Percentiles rank a stretch among this genome's conserved stretches.
Evolutionary conservation across 2,329 filamentous ascomycete genomes (phyloP).

Genomic region (Fusarium pseudograminearum): DNA sequence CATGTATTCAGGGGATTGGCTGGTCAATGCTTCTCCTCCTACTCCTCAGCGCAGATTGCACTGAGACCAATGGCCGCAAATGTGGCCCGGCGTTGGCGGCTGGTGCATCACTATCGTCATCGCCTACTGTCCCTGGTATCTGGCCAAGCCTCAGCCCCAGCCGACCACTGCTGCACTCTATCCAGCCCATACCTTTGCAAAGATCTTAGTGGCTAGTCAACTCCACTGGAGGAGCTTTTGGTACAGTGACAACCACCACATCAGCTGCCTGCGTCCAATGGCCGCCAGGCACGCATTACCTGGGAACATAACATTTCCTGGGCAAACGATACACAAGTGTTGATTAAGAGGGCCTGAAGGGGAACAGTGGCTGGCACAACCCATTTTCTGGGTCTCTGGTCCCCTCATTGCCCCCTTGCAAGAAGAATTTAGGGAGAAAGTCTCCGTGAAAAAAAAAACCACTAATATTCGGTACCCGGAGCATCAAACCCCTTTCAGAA

Average conservation of each 20-base stretch:
- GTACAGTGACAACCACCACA: constrained; percentile 23
- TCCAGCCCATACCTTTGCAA: constrained; percentile 8
- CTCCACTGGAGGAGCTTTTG: constrained; percentile 23
- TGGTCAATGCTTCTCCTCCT: constrained; percentile 36
- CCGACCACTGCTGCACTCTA: constrained; percentile 27
- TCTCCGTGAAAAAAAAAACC: constrained; percentile 12
- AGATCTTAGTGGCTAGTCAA: constrained; percentile 15
- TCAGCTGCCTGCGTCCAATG: constrained; percentile 30
- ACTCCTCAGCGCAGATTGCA: constrained; percentile 40
- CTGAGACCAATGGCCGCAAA: constrained; percentile 37
- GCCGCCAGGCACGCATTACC: constrained; percentile 19
- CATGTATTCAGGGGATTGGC: constrained; percentile 42
- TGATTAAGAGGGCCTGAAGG: constrained; percentile 2
- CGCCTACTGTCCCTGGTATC: constrained; percentile 25
- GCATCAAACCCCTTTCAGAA: not conserved
- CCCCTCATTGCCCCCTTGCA: not conserved
- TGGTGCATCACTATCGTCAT: constrained; percentile 39
- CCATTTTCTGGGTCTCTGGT: constrained; percentile 21
- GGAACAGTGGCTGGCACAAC: constrained; percentile 21
- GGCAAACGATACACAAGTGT: constrained; percentile 16
- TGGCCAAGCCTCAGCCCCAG: constrained; percentile 35
- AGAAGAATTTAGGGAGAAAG: constrained; percentile 13
- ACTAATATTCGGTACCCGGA: constrained; percentile 3
- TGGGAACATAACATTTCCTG: constrained; percentile 17
- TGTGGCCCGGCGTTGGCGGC: constrained; percentile 31